phyloP scores from a whole-genome alignment of 139 green algal species.

The Chlamydomonas incerta region DNA sequence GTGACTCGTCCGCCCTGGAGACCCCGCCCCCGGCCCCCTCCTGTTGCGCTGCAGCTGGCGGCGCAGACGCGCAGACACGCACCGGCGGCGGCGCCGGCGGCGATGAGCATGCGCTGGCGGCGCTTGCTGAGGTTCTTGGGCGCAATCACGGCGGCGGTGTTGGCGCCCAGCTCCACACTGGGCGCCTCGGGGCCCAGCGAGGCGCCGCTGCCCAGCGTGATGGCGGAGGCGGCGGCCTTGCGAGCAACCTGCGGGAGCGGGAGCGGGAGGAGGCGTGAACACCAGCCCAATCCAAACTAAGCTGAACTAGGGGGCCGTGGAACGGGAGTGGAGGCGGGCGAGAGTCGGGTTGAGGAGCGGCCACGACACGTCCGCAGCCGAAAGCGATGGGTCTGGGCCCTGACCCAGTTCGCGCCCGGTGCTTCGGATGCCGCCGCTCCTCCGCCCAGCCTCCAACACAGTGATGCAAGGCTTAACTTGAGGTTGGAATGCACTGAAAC shows the following conservation, averaged over 20 bases:
- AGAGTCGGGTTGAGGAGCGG: not conserved
- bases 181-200: conserved; percentile 94
- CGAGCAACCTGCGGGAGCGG: conserved; percentile 57
- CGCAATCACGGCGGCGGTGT: conserved; percentile 72
- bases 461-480: too few relatives aligned
- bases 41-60: too few relatives aligned
- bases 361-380: not conserved
- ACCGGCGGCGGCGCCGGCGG: conserved; percentile 90
- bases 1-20: too few relatives aligned
- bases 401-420: too few relatives aligned
- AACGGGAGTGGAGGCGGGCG: too few relatives aligned
- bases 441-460: too few relatives aligned
- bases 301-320: not conserved
- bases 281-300: too few relatives aligned
- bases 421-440: too few relatives aligned
- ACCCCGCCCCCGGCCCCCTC: too few relatives aligned
- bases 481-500: too few relatives aligned
- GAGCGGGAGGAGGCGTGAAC: not conserved
- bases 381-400: too few relatives aligned
- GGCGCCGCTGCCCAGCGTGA: conserved; percentile 87
- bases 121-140: conserved; percentile 70
- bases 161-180: conserved; percentile 92
- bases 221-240: conserved; percentile 69
- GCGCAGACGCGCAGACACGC: not conserved
- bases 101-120: conserved; percentile 81